Conservation (phyloP, 495 filamentous ascomycete genomes). For the Talaromyces liani region DNA sequence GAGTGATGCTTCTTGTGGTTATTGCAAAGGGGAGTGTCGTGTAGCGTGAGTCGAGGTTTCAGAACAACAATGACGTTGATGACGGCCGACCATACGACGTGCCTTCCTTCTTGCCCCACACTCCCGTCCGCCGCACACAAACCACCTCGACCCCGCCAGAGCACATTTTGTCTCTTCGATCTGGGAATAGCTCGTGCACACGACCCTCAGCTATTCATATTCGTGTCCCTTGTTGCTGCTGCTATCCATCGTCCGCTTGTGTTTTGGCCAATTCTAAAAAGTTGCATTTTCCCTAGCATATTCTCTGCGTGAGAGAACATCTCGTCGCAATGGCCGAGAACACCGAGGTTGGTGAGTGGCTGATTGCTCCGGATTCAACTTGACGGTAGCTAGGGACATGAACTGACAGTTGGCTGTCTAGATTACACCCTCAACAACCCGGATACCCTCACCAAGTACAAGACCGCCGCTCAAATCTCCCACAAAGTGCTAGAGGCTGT, state of each 20-base stretch:
- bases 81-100: background rate
- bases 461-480: constrained; percentile 87
- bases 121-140: background rate
- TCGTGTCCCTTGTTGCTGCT: background rate
- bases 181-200: constrained; percentile 1
- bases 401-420: constrained; percentile 21
- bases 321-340: constrained; percentile 37
- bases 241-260: background rate
- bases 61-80: constrained; percentile 3
- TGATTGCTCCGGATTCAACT: background rate
- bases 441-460: constrained; percentile 98
- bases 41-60: background rate
- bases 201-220: background rate
- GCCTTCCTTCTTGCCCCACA: background rate
- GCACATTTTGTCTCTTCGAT: background rate
- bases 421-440: constrained; percentile 95
- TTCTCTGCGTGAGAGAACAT: constrained; percentile 3
- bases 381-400: background rate
- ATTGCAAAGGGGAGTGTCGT: background rate
- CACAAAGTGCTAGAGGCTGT: constrained; percentile 90
- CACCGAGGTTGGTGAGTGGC: constrained; percentile 40
- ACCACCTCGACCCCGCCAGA: constrained; percentile 4
- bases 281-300: background rate
- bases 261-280: background rate
- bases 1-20: background rate